Base-by-base conservation (phyloP, 305 asterid species). In the Fraxinus sp. region DNA sequence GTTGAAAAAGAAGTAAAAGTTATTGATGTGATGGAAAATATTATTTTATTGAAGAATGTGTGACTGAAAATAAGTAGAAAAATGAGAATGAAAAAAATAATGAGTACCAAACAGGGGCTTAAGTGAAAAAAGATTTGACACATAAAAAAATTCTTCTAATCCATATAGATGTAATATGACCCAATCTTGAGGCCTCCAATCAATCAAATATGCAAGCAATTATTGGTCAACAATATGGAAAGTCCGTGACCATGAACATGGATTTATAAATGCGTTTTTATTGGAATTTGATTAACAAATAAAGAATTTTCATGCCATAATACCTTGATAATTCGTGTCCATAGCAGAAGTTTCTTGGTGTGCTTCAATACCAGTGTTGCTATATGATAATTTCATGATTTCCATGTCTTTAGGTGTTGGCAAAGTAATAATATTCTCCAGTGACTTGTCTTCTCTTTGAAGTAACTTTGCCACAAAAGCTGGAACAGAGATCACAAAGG, bases 381-480 rank as follows among this genome's bases (percentile, higher is more conserved):
- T 78, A 59, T 84, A 90, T 3, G 86, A 84, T 86, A 90, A 78
- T 85, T 81, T 84, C 86, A 80, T 88, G 82, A 81, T 85, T 73
- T 86, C 94, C 41, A 82, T 85, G 2, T 89, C 93, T 86, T 91
- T 93, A 81, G 93, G 84, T 86, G 92, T 93, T 3, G 94, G 94
- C 81, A 94, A 93, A 49, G 89, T 81, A 76, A 87, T 90, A 55
- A 93, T 81, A 88, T 88, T 93, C 78, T 84, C 93, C 84, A 77
- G 76, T 78, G 90, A 52, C 36, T 76, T 74, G 66, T 62, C 91
- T n/a, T 83, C 90, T 74, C 87, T 85, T 2, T 84, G 77, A 75
- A 85, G 79, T 78, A 92, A 83, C 86, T 86, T 93, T 16, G 88
- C 89, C 79, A 89, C 92, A 41, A 93, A 94, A 80, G 97, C 99